Conservation (phyloP, 2,329 filamentous ascomycete species). For the Paramyrothecium roridum region DNA sequence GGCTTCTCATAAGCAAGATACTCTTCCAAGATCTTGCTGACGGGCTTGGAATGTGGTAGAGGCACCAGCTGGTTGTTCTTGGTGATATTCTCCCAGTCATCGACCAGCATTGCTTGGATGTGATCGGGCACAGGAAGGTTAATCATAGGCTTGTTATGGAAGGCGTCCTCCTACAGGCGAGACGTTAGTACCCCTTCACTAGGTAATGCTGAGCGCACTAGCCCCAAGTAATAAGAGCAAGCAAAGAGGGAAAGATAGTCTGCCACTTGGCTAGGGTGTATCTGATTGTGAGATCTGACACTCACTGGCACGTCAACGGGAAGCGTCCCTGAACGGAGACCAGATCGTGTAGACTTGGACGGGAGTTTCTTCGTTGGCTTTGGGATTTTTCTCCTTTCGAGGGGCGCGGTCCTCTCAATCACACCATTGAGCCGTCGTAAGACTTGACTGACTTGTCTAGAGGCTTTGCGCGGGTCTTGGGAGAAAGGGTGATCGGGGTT, state of each 20-base stretch:
- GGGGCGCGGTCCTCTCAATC: neutral
- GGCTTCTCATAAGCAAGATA: constrained; percentile 70
- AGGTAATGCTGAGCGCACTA: neutral
- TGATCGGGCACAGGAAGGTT: constrained; percentile 84
- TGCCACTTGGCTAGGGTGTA: neutral
- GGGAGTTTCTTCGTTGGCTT: neutral
- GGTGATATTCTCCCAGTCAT: constrained; percentile 98
- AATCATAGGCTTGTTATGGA: constrained; percentile 79
- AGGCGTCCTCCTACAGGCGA: constrained; percentile 76
- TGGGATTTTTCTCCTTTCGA: neutral
- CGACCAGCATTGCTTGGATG: constrained; percentile 87
- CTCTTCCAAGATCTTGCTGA: constrained; percentile 74
- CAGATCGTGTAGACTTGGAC: neutral
- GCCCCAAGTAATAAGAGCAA: neutral
- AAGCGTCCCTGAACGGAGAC: neutral
- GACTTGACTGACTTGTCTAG: neutral
- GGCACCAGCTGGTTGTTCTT: constrained; percentile 90
- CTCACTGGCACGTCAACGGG: neutral
- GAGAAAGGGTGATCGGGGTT: neutral
- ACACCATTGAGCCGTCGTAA: neutral
- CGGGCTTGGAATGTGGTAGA: constrained; percentile 73
- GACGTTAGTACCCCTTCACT: constrained; percentile 10
- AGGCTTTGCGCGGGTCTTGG: neutral
- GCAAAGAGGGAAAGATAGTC: neutral
- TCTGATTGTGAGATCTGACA: neutral